Evolutionary conservation across 1,284 basidiomycete species (phyloP).

Genomic region (Trichosporon sp.): DNA sequence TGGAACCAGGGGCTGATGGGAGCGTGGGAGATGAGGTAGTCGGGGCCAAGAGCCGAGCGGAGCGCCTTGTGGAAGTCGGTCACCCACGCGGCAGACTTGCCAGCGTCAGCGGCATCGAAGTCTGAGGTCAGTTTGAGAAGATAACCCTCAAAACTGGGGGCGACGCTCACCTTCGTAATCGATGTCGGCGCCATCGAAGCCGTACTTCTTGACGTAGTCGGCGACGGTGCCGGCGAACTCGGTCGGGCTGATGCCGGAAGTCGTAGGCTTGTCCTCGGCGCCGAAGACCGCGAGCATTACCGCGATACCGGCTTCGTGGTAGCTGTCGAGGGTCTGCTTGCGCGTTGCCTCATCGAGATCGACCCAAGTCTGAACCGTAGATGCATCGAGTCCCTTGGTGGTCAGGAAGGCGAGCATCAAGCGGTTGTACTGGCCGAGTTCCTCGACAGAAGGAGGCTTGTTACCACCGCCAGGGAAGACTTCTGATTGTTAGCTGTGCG

Average conservation of each 20-base stretch:
- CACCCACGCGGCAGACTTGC: slow-evolving; percentile 48
- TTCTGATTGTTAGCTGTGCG: slow-evolving; percentile 28
- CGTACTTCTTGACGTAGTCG: slow-evolving; percentile 54
- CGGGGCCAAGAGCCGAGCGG: slow-evolving; percentile 38
- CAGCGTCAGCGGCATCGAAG: slow-evolving; percentile 46
- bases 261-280: slow-evolving; percentile 35
- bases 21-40: slow-evolving; percentile 53
- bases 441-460: background rate
- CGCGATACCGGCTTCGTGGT: slow-evolving; percentile 54
- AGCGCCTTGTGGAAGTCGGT: slow-evolving; percentile 50
- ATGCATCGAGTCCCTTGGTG: background rate
- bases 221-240: slow-evolving; percentile 37
- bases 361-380: slow-evolving; percentile 32
- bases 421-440: slow-evolving; percentile 45
- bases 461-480: slow-evolving; percentile 13
- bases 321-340: slow-evolving; percentile 42
- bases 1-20: slow-evolving; percentile 55
- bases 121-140: slow-evolving; percentile 22
- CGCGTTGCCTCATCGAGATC: slow-evolving; percentile 8
- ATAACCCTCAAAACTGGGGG: too few species aligned
- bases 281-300: slow-evolving; percentile 26
- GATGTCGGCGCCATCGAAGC: slow-evolving; percentile 60
- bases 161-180: slow-evolving; percentile 54
- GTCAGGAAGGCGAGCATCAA: slow-evolving; percentile 58
- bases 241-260: background rate